A percentile compares a stretch with the other conserved stretches of the same genome.
Evolutionary conservation across 225 moss, liverwort and hornwort genomes (phyloP).

Genomic region (Lunularia cruciata): DNA sequence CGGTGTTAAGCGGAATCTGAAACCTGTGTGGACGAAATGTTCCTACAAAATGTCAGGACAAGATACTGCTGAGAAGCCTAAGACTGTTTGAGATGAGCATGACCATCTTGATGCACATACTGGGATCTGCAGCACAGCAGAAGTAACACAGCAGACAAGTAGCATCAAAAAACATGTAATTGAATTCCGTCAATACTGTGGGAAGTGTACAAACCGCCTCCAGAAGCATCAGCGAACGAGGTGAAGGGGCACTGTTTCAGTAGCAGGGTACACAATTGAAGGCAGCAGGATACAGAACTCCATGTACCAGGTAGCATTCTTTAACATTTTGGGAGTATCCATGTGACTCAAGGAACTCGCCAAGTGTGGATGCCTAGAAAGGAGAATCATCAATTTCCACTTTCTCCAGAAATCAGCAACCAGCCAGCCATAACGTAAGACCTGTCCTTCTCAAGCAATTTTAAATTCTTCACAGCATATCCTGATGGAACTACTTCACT

Average conservation of each 20-base stretch:
- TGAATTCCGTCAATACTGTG: too few relatives aligned
- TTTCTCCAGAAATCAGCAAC: constrained; percentile 55
- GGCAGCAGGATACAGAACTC: too few relatives aligned
- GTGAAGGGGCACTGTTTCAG: too few relatives aligned
- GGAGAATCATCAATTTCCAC: constrained; percentile 48
- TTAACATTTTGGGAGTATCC: constrained; percentile 73
- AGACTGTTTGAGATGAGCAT: constrained; percentile 54
- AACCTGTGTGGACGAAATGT: constrained; percentile 81
- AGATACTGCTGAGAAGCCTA: constrained; percentile 64
- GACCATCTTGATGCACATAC: constrained; percentile 85
- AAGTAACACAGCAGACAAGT: background rate
- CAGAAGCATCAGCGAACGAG: too few relatives aligned
- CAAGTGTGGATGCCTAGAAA: constrained; percentile 56
- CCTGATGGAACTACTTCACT: too few relatives aligned
- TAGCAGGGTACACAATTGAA: too few relatives aligned
- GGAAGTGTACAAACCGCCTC: too few relatives aligned
- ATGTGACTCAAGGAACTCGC: constrained; percentile 65
- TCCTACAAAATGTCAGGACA: constrained; percentile 72
- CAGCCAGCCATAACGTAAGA: too few relatives aligned
- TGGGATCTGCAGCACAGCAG: constrained; percentile 52
- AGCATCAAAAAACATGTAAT: too few relatives aligned
- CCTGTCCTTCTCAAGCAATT: too few relatives aligned
- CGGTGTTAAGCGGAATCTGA: too few relatives aligned
- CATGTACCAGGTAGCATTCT: constrained; percentile 78
- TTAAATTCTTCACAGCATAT: too few relatives aligned